A percentile compares a stretch with the other conserved stretches of the same genome.
Evolutionary conservation across 768 basidiomycete genomes (phyloP).

Genomic region (Mycena galericulata): DNA sequence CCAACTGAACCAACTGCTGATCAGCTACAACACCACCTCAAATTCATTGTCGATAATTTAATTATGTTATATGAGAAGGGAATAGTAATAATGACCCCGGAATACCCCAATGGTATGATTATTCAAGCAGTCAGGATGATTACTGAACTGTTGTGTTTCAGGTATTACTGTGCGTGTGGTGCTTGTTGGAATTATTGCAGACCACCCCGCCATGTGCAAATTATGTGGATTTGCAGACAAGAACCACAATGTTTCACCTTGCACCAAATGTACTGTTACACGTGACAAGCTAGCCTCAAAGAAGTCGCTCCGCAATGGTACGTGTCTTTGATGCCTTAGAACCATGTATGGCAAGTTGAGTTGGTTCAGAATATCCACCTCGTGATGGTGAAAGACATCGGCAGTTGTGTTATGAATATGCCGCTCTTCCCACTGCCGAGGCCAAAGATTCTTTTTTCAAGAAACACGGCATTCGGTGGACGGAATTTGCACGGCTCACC

Average conservation of each 20-base stretch:
- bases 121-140: background rate
- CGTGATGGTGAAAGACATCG: too few species aligned
- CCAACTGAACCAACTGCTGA: constrained; percentile 43
- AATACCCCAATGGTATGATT: constrained; percentile 36
- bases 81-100: constrained; percentile 26
- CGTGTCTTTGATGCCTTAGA: too few species aligned
- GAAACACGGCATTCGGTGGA: too few species aligned
- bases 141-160: background rate
- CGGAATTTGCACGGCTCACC: too few species aligned
- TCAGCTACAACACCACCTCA: constrained; percentile 41
- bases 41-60: constrained; percentile 44
- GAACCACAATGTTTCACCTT: constrained; percentile 37
- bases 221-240: constrained; percentile 39
- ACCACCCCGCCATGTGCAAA: constrained; percentile 36
- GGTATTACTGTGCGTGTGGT: background rate
- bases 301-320: too few species aligned
- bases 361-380: too few species aligned
- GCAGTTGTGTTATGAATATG: too few species aligned
- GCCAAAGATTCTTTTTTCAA: too few species aligned
- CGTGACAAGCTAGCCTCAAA: background rate
- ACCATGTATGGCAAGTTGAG: too few species aligned
- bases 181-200: constrained; percentile 41
- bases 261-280: constrained; percentile 35
- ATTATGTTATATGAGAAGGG: constrained; percentile 41
- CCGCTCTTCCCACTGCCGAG: too few species aligned